Percentiles rank a stretch among this genome's conserved stretches.
Conservation (phyloP, 2,329 filamentous ascomycete genomes). For the Spiromastix sp. region DNA sequence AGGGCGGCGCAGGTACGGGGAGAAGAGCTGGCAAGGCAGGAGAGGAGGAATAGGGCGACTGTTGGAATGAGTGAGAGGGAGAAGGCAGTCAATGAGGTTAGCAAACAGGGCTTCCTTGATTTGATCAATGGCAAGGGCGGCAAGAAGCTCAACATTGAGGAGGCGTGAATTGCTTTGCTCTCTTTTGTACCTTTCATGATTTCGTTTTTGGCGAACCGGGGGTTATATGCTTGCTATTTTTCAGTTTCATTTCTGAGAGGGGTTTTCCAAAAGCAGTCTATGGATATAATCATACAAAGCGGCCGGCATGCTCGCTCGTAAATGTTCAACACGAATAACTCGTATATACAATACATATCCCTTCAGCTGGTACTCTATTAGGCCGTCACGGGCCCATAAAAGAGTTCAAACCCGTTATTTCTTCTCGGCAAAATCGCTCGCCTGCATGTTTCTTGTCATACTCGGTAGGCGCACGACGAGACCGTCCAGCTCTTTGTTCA, state of each 20-base stretch:
- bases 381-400: no score
- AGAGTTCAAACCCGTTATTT: constrained; percentile 16
- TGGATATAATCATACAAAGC: no score
- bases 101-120: constrained; percentile 90
- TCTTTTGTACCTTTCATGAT: constrained; percentile 14
- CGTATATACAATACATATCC: no score
- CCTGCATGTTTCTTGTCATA: constrained; percentile 94
- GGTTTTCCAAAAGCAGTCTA: no score
- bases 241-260: no score
- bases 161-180: constrained; percentile 27
- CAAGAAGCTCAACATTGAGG: constrained; percentile 37
- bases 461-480: constrained; percentile 73
- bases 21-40: constrained; percentile 58
- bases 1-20: constrained; percentile 85
- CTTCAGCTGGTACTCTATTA: no score
- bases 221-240: no score
- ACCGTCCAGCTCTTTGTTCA: constrained; percentile 84
- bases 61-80: constrained; percentile 71
- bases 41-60: constrained; percentile 59
- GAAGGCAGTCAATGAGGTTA: constrained; percentile 90
- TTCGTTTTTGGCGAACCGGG: no score
- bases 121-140: constrained; percentile 57
- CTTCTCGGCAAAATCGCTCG: constrained; percentile 66
- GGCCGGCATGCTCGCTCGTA: no score
- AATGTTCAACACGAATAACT: no score